Percentiles rank a stretch among this genome's conserved stretches.
These are phyloP conservation scores for Globisporangium parvum DNA, from an alignment of 352 stramenopile species.

Conservation along the genomic window DNA sequence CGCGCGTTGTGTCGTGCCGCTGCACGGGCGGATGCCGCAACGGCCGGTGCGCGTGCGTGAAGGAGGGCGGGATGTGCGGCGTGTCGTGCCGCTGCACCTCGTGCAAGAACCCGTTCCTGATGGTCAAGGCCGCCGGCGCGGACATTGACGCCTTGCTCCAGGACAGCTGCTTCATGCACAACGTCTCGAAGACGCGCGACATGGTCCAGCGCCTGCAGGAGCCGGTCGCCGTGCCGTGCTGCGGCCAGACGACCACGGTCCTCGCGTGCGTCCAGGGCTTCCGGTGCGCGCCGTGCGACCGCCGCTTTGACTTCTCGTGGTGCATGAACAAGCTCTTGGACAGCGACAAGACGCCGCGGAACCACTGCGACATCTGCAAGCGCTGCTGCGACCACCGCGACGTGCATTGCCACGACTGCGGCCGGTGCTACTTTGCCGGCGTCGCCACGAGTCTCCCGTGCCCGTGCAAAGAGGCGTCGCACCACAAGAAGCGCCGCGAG, in stretches of 20 bases:
- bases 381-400: slow-evolving; percentile 84
- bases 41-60: slow-evolving; percentile 75
- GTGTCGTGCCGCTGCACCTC: slow-evolving; percentile 73
- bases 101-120: slow-evolving; percentile 84
- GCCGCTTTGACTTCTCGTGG: slow-evolving; percentile 74
- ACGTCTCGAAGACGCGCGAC: slow-evolving; percentile 79
- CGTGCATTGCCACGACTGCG: slow-evolving; percentile 78
- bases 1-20: slow-evolving; percentile 62
- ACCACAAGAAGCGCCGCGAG: slow-evolving; percentile 52
- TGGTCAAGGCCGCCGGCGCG: slow-evolving; percentile 69
- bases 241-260: slow-evolving; percentile 47
- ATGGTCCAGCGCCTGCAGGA: slow-evolving; percentile 77
- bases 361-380: slow-evolving; percentile 85
- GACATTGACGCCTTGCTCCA: slow-evolving; percentile 69
- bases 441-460: slow-evolving; percentile 72
- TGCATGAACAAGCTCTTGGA: slow-evolving; percentile 79
- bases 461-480: slow-evolving; percentile 62
- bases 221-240: slow-evolving; percentile 58
- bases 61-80: slow-evolving; percentile 75
- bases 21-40: slow-evolving; percentile 81
- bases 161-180: slow-evolving; percentile 86
- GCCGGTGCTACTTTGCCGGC: slow-evolving; percentile 81
- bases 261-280: slow-evolving; percentile 75
- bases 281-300: slow-evolving; percentile 37
- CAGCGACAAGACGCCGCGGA: slow-evolving; percentile 62